Conservation (phyloP, 1,284 basidiomycete genomes). For the Moesziomyces globuligerus region DNA sequence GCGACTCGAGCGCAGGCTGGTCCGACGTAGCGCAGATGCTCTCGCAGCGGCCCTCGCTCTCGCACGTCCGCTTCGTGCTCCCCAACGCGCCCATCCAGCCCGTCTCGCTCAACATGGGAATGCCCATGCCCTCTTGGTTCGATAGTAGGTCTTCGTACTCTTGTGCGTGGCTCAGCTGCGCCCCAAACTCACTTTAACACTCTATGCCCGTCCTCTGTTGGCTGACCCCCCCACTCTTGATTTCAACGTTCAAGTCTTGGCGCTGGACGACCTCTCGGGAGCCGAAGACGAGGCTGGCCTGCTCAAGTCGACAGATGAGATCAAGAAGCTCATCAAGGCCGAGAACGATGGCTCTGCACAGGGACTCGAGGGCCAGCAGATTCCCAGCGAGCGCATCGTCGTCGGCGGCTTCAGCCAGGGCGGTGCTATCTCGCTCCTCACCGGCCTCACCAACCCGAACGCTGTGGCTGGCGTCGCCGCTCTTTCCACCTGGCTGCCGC, state of each 20-base stretch:
- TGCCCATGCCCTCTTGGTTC: conserved; percentile 67
- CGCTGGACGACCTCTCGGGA: conserved; percentile 58
- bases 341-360: conserved; percentile 58
- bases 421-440: conserved; percentile 61
- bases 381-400: conserved; percentile 60
- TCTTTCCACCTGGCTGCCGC: conserved; percentile 64
- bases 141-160: conserved; percentile 61
- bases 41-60: conserved; percentile 56
- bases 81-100: conserved; percentile 66
- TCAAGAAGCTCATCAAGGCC: conserved; percentile 59
- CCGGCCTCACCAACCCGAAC: conserved; percentile 50
- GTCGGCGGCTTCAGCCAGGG: conserved; percentile 62
- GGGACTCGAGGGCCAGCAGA: conserved; percentile 51
- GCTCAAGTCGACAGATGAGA: conserved; percentile 50
- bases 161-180: conserved; percentile 37
- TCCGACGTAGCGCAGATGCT: conserved; percentile 65
- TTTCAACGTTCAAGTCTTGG: conserved; percentile 14
- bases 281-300: conserved; percentile 63
- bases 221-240: background rate
- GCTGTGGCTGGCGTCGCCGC: conserved; percentile 59
- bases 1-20: conserved; percentile 65
- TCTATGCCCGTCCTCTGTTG: background rate
- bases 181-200: background rate
- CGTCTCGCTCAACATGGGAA: conserved; percentile 65
- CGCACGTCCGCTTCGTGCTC: conserved; percentile 64